A percentile compares a stretch with the other conserved stretches of the same genome.
These are phyloP conservation scores for Geotrichum aggregatum DNA, from an alignment of 1,139 yeast species.

Conservation along the genomic window DNA sequence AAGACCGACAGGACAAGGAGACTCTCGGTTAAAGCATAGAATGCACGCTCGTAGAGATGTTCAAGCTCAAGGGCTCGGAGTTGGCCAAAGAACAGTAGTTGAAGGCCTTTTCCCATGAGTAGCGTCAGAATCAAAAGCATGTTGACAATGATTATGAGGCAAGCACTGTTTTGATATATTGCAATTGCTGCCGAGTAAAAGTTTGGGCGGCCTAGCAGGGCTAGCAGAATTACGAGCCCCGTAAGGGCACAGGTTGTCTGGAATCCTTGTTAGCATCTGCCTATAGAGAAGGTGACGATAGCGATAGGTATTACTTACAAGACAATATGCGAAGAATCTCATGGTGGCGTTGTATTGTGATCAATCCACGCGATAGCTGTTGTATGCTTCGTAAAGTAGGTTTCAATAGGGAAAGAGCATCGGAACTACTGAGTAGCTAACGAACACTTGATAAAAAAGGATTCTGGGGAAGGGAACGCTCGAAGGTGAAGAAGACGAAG, in stretches of 20 bases:
- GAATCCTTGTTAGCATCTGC: not conserved
- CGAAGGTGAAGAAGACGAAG: no score
- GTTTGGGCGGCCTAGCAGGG: constrained; percentile 42
- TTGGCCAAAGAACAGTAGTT: constrained; percentile 63
- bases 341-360: constrained; percentile 21
- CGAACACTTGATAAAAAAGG: no score
- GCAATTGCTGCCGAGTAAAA: constrained; percentile 46
- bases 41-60: constrained; percentile 63
- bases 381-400: not conserved
- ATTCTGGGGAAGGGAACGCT: no score
- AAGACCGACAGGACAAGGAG: constrained; percentile 62
- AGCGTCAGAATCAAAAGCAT: constrained; percentile 44
- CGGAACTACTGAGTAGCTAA: no score
- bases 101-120: constrained; percentile 46
- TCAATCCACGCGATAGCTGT: not conserved
- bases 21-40: constrained; percentile 63
- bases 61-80: constrained; percentile 72
- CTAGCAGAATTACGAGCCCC: constrained; percentile 34
- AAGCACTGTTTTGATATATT: constrained; percentile 44
- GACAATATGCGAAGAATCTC: constrained; percentile 28
- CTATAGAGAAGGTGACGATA: not conserved
- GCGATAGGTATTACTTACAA: not conserved
- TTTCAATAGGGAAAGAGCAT: not conserved
- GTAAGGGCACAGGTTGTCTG: constrained; percentile 30
- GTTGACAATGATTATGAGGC: constrained; percentile 43